Evolutionary conservation across 2,329 filamentous ascomycete genomes (phyloP).

Genomic region (Cladophialophora psammophila): DNA sequence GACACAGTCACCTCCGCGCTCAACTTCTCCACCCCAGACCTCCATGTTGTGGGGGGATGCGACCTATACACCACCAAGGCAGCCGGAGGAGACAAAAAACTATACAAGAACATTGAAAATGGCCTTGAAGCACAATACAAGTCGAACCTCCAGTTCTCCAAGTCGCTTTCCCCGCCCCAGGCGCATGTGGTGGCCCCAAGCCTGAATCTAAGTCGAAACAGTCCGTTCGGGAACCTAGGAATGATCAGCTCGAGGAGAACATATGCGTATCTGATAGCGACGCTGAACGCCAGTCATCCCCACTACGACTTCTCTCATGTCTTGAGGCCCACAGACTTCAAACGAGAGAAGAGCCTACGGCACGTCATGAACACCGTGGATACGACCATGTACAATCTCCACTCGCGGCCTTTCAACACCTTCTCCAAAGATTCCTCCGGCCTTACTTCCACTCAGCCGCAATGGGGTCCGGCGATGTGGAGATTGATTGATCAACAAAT

Average conservation of each 20-base stretch:
- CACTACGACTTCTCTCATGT: conserved; percentile 98
- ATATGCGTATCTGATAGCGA: conserved; percentile 95
- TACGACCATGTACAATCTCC: conserved; percentile 83
- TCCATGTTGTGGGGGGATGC: conserved; percentile 89
- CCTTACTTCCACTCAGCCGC: conserved; percentile 56
- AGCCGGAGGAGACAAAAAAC: conserved; percentile 91
- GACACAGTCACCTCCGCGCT: conserved; percentile 90
- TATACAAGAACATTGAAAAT: conserved; percentile 94
- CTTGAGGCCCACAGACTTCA: conserved; percentile 87
- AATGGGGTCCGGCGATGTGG: conserved; percentile 93
- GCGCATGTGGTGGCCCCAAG: conserved; percentile 70
- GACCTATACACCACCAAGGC: conserved; percentile 98
- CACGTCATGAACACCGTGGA: conserved; percentile 87
- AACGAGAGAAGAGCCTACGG: conserved; percentile 79
- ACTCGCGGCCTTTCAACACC: conserved; percentile 64
- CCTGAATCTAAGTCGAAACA: conserved; percentile 81
- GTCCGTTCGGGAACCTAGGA: conserved; percentile 88
- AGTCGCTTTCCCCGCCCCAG: conserved; percentile 84
- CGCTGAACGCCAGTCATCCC: conserved; percentile 91
- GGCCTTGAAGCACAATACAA: conserved; percentile 91
- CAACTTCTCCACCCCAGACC: conserved; percentile 94
- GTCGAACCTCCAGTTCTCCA: conserved; percentile 82
- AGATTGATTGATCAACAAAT: conserved; percentile 92
- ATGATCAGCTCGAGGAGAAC: conserved; percentile 88
- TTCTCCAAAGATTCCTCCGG: conserved; percentile 49